A percentile compares a stretch with the other conserved stretches of the same genome.
phyloP scores from a whole-genome alignment of 306 rosid species.

The Cucurbita ficifolia region DNA sequence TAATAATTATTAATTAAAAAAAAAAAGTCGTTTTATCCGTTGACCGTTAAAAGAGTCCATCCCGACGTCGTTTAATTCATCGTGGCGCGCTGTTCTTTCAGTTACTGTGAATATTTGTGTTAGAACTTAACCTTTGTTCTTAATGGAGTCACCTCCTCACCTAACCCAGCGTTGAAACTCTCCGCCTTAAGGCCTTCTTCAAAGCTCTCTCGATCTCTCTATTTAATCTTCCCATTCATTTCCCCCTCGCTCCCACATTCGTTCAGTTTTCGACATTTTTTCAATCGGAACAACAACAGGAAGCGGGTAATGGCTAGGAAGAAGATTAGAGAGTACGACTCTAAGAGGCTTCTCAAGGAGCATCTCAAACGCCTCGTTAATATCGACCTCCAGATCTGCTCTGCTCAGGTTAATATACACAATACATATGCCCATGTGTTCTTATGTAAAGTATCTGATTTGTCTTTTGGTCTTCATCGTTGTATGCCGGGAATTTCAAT shows the following conservation, averaged over 20 bases:
- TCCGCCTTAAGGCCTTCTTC: neutral
- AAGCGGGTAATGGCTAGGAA: conserved; percentile 48
- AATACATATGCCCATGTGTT: too few relatives aligned
- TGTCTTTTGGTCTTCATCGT: neutral
- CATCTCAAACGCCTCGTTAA: conserved; percentile 54
- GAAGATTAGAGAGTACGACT: conserved; percentile 83
- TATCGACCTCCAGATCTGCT: conserved; percentile 48
- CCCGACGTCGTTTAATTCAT: neutral
- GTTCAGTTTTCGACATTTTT: neutral
- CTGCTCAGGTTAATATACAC: conserved; percentile 34
- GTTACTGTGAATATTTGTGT: neutral
- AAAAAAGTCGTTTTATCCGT: neutral
- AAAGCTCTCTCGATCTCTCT: neutral
- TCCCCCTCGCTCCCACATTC: neutral
- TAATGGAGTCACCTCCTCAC: neutral
- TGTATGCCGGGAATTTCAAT: neutral
- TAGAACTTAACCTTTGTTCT: neutral
- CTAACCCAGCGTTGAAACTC: neutral
- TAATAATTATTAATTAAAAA: too few relatives aligned
- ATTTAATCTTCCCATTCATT: neutral
- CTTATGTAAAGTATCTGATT: neutral
- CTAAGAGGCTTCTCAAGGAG: conserved; percentile 62
- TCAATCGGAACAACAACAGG: neutral
- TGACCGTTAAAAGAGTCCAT: neutral
- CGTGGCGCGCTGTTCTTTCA: neutral